Evolutionary conservation across 1,284 basidiomycete species (phyloP), one percentile per base, ranked within the genome.

Genomic region (Leccinum pachyderme): DNA sequence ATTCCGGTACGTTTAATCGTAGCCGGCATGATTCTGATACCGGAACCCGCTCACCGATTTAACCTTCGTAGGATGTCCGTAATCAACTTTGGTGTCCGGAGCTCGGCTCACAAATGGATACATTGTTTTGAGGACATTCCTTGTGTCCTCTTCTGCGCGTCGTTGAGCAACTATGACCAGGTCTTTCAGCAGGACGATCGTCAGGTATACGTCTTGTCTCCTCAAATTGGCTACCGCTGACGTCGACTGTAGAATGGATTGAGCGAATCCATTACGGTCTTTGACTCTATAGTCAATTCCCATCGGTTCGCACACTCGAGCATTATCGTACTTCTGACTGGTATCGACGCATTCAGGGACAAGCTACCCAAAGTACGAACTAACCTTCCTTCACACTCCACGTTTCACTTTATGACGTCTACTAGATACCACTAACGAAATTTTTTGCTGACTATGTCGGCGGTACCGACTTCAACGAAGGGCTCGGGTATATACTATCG

Each of bases 321-420:
- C 15, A 2, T 49, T 22, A 49, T 46, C 13, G 29, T 57, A 13
- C 15, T 55, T 4, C 41, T 57, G n/a, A 59, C 56, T 22, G 13
- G 47, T 32, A 13, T 48, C 4, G 56, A 37, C 1, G 3, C 9
- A 5, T 59, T 59, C 39, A 18, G 39, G n/a, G 24, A 33, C 45
- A 59, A 59, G 39, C 54, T 59, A 24, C 27, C 32, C 25, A 44
- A 59, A 51, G 57, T 57, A 22, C 28, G 18, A n/a, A n/a, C 27
- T 43, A 13, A 11, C n/a, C 12, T 28, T 27, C 25, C 13, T 25
- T 25, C 5, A 11, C 46, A 8, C 2, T n/a, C 28, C 32, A 9
- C 32, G 7, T 13, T 43, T 46, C 12, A 18, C 22, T 9, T 18
- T 8, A 33, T 58, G 8, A 33, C 25, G 15, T n/a, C 7, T 46